These are phyloP conservation scores for Fraxinus americana DNA, from an alignment of 257 asterid genomes.

Conservation along the genomic window DNA sequence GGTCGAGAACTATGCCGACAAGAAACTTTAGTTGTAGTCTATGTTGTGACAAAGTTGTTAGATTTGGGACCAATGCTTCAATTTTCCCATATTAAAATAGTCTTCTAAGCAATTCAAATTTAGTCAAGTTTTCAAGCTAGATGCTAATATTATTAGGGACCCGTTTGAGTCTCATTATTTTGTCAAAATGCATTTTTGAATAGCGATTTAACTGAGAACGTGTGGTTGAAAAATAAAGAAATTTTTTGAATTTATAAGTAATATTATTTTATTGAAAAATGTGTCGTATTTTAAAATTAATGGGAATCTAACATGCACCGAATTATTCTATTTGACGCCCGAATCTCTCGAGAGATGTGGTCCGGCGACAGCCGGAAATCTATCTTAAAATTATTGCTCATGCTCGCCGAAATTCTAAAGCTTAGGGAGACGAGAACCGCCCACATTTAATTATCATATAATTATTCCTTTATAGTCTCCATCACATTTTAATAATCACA, in stretches of 20 bases:
- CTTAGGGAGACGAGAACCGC: conserved; percentile 18
- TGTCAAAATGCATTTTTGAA: too few species aligned
- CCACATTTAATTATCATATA: conserved; percentile 31
- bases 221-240: too few species aligned
- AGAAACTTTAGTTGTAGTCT: too few species aligned
- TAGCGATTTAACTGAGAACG: too few species aligned
- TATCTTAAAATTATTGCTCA: conserved; percentile 41
- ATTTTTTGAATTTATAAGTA: too few species aligned
- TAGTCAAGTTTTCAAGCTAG: neutral
- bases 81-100: neutral
- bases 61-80: neutral
- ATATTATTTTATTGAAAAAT: too few species aligned
- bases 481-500: conserved; percentile 22
- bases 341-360: conserved; percentile 47
- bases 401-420: conserved; percentile 31
- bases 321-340: conserved; percentile 36
- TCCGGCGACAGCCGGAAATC: conserved; percentile 31
- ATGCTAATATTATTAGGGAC: neutral
- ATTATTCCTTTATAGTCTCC: conserved; percentile 27
- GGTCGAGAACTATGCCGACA: too few species aligned
- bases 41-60: neutral
- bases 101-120: neutral
- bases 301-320: too few species aligned
- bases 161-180: too few species aligned
- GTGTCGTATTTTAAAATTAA: too few species aligned